Percentiles rank a stretch among this genome's conserved stretches.
Evolutionary conservation across 306 rosid genomes (phyloP).

Genomic region (Cercis canadensis): DNA sequence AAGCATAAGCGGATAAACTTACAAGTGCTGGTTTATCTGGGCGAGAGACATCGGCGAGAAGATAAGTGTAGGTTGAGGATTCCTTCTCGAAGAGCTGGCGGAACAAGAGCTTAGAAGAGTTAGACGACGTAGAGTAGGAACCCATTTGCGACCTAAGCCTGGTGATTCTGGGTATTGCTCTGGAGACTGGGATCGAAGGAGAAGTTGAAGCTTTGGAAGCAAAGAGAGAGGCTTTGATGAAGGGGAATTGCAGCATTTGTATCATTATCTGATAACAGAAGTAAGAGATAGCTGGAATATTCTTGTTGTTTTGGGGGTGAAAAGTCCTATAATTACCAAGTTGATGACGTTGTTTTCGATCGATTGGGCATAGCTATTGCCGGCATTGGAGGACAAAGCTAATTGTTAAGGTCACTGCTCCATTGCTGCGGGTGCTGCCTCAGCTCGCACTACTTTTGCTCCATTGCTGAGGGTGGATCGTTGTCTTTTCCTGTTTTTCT

Average conservation of each 20-base stretch:
- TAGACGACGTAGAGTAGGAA: conserved; percentile 47
- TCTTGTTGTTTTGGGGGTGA: neutral
- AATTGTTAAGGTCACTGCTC: too few relatives aligned
- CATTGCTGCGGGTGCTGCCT: too few relatives aligned
- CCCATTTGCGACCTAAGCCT: conserved; percentile 51
- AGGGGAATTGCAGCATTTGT: conserved; percentile 42
- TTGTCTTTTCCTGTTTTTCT: too few relatives aligned
- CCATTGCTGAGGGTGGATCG: too few relatives aligned
- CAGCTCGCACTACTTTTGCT: too few relatives aligned
- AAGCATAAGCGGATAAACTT: neutral
- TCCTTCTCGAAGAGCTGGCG: conserved; percentile 98
- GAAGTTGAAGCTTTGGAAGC: conserved; percentile 32
- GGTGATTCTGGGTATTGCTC: neutral
- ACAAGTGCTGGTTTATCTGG: conserved; percentile 84
- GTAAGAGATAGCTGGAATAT: neutral
- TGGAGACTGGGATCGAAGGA: conserved; percentile 23
- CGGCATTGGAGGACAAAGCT: too few relatives aligned
- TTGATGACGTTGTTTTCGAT: conserved; percentile 28
- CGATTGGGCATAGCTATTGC: neutral
- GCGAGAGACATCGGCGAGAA: conserved; percentile 82
- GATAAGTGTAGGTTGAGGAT: conserved; percentile 87
- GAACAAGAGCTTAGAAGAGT: conserved; percentile 64
- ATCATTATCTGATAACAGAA: neutral
- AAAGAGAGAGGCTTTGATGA: conserved; percentile 34
- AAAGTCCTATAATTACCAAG: neutral